Evolutionary conservation across 306 rosid species (phyloP).

Genomic region (Aeschynomene evenia): DNA sequence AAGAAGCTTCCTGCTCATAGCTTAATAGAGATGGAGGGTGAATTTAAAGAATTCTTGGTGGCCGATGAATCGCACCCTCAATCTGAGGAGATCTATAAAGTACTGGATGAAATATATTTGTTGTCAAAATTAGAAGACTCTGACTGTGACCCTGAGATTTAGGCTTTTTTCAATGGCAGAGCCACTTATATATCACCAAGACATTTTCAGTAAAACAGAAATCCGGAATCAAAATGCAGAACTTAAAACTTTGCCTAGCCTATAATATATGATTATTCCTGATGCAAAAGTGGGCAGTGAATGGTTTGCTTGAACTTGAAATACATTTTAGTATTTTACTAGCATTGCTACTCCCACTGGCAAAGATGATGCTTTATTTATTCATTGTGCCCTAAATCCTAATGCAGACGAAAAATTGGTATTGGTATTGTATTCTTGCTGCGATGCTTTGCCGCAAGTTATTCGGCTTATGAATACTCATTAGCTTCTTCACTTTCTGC

Average conservation of each 20-base stretch:
- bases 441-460: not conserved
- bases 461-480: not conserved
- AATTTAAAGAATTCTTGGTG: constrained; percentile 61
- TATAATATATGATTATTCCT: not conserved
- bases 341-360: not conserved
- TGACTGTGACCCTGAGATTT: constrained; percentile 4
- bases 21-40: constrained; percentile 62
- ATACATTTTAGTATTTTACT: not conserved
- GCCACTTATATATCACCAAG: not conserved
- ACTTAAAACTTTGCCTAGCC: not conserved
- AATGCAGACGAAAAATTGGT: not conserved
- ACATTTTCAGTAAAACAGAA: not conserved
- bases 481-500: not conserved
- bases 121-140: constrained; percentile 42
- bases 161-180: constrained; percentile 9
- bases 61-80: constrained; percentile 72
- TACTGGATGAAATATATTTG: constrained; percentile 41
- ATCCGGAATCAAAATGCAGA: not conserved
- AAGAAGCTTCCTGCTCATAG: constrained; percentile 75
- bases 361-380: not conserved
- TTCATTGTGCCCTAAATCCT: not conserved
- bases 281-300: not conserved
- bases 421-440: constrained; percentile 1
- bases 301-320: not conserved
- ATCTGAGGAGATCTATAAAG: constrained; percentile 54